phyloP scores from a whole-genome alignment of 768 basidiomycete species.

The Amyloporia xantha region DNA sequence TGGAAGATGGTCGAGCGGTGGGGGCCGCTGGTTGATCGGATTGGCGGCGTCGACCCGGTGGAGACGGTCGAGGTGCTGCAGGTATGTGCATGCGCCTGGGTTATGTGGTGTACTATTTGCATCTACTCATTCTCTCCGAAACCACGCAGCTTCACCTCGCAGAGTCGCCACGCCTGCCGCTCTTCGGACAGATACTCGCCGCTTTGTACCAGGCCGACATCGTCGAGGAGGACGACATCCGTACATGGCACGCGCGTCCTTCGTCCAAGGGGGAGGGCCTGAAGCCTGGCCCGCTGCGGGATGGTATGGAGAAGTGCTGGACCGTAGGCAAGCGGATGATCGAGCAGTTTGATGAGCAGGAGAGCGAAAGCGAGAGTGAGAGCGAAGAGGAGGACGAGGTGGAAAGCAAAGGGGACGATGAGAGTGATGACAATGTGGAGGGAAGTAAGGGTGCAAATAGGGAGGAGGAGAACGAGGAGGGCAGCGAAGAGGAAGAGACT shows the following conservation, averaged over 20 bases:
- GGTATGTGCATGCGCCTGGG: conserved; percentile 32
- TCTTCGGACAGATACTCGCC: conserved; percentile 83
- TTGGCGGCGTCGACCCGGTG: conserved; percentile 78
- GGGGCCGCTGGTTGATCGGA: conserved; percentile 75
- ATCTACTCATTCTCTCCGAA: not conserved
- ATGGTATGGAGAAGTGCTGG: conserved; percentile 66
- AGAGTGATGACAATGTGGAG: conserved; percentile 9
- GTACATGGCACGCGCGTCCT: conserved; percentile 71
- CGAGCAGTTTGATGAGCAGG: conserved; percentile 75
- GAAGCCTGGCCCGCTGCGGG: conserved; percentile 33
- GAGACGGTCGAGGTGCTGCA: conserved; percentile 78
- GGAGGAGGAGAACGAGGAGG: conserved; percentile 20
- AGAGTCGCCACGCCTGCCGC: conserved; percentile 48
- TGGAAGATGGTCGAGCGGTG: conserved; percentile 61
- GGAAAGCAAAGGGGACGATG: not conserved
- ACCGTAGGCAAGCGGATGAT: conserved; percentile 67
- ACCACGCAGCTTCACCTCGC: conserved; percentile 58
- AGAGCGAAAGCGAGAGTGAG: conserved; percentile 39
- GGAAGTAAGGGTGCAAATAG: conserved; percentile 18
- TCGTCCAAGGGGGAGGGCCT: conserved; percentile 46
- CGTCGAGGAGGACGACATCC: conserved; percentile 84
- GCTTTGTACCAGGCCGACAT: conserved; percentile 89
- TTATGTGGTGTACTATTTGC: conserved; percentile 3
- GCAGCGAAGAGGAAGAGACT: conserved; percentile 14
- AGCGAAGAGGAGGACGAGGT: conserved; percentile 18